A percentile compares a stretch with the other conserved stretches of the same genome.
Conservation (phyloP, 2,329 filamentous ascomycete genomes). For the Zymoseptoria pseudotritici region DNA sequence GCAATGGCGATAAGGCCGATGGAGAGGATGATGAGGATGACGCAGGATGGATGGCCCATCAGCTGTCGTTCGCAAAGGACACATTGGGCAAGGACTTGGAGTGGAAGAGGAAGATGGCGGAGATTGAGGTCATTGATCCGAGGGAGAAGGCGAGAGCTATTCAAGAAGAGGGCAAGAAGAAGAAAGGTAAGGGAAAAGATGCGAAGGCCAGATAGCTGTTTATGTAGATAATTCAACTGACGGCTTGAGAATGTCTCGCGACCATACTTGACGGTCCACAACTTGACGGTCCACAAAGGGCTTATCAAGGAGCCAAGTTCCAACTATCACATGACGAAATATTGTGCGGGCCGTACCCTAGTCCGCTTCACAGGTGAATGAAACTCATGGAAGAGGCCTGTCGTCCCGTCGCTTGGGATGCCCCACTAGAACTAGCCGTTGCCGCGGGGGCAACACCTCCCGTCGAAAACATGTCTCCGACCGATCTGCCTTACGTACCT, state of each 20-base stretch:
- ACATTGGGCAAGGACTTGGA: conserved; percentile 82
- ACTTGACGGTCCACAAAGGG: background rate
- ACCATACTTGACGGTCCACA: too few species aligned
- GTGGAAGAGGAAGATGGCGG: conserved; percentile 84
- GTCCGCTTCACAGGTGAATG: background rate
- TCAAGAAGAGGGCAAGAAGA: conserved; percentile 19
- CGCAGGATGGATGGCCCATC: conserved; percentile 77
- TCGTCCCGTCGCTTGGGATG: background rate
- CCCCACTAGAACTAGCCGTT: background rate
- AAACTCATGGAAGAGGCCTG: background rate
- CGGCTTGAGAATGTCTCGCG: background rate
- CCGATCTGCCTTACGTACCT: background rate
- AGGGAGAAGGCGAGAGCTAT: conserved; percentile 26
- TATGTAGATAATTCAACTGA: background rate
- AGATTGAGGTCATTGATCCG: conserved; percentile 77
- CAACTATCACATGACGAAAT: background rate
- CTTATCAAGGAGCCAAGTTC: background rate
- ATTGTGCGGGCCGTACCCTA: background rate
- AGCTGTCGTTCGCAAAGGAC: conserved; percentile 79
- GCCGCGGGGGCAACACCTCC: background rate
- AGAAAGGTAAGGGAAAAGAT: conserved; percentile 18
- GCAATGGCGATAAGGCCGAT: conserved; percentile 51
- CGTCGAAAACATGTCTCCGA: background rate
- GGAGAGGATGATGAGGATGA: conserved; percentile 43
- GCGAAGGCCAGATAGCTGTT: background rate